Base-by-base conservation (phyloP, 2,329 filamentous ascomycete species). In the Bipolaris cookei region DNA sequence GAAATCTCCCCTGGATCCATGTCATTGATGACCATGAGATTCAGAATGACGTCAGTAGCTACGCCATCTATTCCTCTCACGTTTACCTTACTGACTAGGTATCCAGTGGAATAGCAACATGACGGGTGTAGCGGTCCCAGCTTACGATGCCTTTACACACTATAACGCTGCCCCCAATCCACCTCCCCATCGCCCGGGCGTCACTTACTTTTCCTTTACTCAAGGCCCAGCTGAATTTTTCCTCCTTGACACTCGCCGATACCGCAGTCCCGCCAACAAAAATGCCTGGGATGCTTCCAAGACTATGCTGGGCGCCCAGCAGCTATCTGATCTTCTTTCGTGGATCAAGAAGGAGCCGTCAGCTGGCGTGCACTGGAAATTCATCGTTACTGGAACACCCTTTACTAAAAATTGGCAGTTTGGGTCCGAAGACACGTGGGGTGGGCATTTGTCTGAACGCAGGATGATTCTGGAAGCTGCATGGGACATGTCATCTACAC, bases 321-420 rank as follows among this genome's bases (percentile, higher is more conserved):
- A 99, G 74, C 84, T 96, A 0, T 81, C 84, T 4, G 92, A 96
- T 64, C 84, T 99, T 1, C 80, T 97, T 4, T 82, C 83, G 3
- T 99, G 90, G 84, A 82, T 99, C 18, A 80, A 81, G 10, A 86
- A 84, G 1, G 87, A 90, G 0, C 90, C 92, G 61, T 89, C 90
- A 0, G 80, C 81, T 28, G 91, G 92, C 1, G 88, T 97, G 0
- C 88, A 89, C 69, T 99, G 95, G 94, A 98, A 98, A 79, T 88
- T 99, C 67, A 82, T 99, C 48, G 88, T 93, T 16, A 93, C 90
- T 37, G 93, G 90, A 16, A 90, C 98, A 4, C 95, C 95, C 0
- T 97, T 99, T 74, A 98, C 95, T 6, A 96, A 97, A 79, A 99
- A 99, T 76, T 99, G 95, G 94, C 89, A 87, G 21, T 86, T 97